Base-by-base conservation (phyloP, 2,329 filamentous ascomycete genomes). In the Microsporum canis region DNA sequence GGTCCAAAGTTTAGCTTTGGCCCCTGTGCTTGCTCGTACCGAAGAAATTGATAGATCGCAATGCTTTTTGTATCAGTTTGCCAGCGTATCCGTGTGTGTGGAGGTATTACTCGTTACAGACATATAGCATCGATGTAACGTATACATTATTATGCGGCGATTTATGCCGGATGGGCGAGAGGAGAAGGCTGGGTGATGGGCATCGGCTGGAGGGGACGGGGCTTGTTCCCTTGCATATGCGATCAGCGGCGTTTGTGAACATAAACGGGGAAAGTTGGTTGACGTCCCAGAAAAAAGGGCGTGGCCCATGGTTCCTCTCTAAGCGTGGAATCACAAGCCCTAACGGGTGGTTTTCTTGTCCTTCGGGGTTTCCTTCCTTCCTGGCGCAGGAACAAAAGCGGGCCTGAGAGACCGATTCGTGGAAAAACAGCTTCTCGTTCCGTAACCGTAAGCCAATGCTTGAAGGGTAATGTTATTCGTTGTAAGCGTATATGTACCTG, bases 361-460 rank as follows among this genome's bases (percentile, higher is more conserved):
- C 23, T 51, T 51, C 27, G 39, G 39, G 39, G 17, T 23, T 23
- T 23, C 17, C 29, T 17, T 17, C n/a, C 14, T 55, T 34, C 31
- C 51, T 55, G 51, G 51, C 51, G 51, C 51, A 55, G 51, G 51
- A 55, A 55, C 51, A 55, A 55, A 43, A 55, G 51, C 51, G 51
- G 51, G 51, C 51, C 51, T 55, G 33, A 55, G 51, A 12, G n/a
- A 36, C 51, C 10, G n/a, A 55, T 3, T 14, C 14, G 17, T 55
- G 51, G 51, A 55, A 36, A 55, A n/a, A 14, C 23, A 38, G 5
- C 4, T 23, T 55, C n/a, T 36, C 51, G 31, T 55, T 31, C 51
- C 51, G 51, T 55, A 55, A 55, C 51, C 51, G 31, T 55, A 55
- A 55, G 36, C 29, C n/a, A 29, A 17, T 38, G 14, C 23, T 27